Conservation (phyloP, 441 rosid genomes). For the Raphanus hybrid region DNA sequence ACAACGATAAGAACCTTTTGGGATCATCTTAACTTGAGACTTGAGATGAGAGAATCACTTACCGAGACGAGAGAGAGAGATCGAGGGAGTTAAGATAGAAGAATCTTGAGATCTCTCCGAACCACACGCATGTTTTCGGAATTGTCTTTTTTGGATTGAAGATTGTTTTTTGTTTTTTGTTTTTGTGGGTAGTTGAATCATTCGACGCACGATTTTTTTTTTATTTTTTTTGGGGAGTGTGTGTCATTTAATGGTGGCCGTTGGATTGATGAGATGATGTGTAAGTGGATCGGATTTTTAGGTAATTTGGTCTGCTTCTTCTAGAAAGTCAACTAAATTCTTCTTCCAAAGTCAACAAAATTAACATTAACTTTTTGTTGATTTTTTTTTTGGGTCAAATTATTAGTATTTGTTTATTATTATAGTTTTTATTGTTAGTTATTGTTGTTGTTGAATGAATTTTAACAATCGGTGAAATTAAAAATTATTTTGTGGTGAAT, state of each 20-base stretch:
- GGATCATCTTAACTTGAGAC: neutral
- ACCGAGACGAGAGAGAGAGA: constrained; percentile 1
- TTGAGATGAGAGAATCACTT: neutral
- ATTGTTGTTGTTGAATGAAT: neutral
- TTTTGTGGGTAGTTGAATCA: constrained; percentile 25
- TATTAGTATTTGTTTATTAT: neutral
- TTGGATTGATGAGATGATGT: constrained; percentile 34
- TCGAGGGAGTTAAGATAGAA: constrained; percentile 14
- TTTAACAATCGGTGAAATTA: neutral
- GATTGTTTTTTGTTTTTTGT: constrained; percentile 2
- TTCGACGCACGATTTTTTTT: constrained; percentile 32
- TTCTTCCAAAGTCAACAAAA: neutral
- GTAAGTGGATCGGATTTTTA: constrained; percentile 19
- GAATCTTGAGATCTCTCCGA: constrained; percentile 31
- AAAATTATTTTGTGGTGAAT: neutral
- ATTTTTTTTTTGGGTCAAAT: neutral
- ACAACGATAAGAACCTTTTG: constrained; percentile 18
- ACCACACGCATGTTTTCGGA: constrained; percentile 37
- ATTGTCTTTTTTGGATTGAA: constrained; percentile 10
- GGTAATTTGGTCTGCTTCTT: constrained; percentile 15
- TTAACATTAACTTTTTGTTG: neutral
- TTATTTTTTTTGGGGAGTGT: neutral
- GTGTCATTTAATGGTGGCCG: constrained; percentile 29
- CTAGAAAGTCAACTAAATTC: constrained; percentile 29
- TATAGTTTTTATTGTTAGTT: neutral